Conservation (phyloP, 2,329 filamentous ascomycete species). For the Falciphora oryzae region DNA sequence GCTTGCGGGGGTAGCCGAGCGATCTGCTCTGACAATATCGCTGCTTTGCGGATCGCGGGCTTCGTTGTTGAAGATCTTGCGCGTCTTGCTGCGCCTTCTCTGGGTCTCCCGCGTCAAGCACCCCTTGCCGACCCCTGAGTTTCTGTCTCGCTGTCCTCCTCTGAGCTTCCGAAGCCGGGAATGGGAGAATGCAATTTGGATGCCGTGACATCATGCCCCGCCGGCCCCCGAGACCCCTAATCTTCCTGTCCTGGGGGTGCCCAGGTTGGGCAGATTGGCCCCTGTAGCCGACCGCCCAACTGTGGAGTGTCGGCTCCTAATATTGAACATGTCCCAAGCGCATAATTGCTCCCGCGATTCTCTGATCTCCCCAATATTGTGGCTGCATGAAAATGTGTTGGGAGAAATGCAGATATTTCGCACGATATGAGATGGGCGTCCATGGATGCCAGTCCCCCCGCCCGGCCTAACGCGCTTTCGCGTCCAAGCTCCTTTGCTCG, state of each 20-base stretch:
- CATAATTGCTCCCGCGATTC: background rate
- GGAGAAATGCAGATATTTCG: background rate
- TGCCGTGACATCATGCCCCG: background rate
- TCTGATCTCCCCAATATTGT: no score
- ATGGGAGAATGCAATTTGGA: background rate
- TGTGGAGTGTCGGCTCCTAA: background rate
- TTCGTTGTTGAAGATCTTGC: background rate
- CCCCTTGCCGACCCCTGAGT: no score
- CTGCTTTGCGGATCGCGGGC: background rate
- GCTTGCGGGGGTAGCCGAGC: background rate
- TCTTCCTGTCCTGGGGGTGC: background rate
- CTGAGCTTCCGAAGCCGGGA: background rate
- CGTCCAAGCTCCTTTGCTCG: background rate
- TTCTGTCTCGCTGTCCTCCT: background rate
- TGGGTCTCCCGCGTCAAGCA: no score
- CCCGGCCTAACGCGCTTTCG: background rate
- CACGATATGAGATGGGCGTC: no score
- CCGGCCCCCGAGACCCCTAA: background rate
- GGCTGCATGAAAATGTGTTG: background rate
- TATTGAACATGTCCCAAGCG: conserved; percentile 12
- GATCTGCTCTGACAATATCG: background rate
- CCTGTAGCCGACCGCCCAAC: background rate
- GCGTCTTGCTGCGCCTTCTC: no score
- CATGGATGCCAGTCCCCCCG: background rate
- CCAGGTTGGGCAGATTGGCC: background rate